phyloP scores from a whole-genome alignment of 192 early-diverging fungal genomes.

The Umbelopsis sp. region DNA sequence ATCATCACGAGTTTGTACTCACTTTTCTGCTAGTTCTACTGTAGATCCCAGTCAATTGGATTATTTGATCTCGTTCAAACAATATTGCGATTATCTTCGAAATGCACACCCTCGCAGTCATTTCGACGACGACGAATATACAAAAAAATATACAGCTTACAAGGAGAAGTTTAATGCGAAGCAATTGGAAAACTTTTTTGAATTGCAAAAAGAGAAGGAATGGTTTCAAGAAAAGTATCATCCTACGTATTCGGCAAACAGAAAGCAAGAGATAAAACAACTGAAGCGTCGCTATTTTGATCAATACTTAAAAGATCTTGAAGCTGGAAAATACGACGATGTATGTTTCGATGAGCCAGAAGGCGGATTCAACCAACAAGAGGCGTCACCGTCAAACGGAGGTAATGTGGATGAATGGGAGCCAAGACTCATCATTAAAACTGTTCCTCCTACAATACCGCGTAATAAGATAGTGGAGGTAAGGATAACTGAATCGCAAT shows the following conservation, averaged over 20 bases:
- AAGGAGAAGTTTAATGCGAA: slow-evolving; percentile 74
- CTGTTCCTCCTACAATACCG: slow-evolving; percentile 70
- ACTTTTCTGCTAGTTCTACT: slow-evolving; percentile 28
- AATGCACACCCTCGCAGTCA: slow-evolving; percentile 59
- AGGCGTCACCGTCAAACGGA: neutral
- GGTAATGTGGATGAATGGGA: slow-evolving; percentile 29
- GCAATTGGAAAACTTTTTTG: slow-evolving; percentile 75
- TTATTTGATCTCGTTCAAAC: slow-evolving; percentile 74
- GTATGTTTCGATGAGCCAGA: slow-evolving; percentile 58
- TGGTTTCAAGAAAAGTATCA: slow-evolving; percentile 97
- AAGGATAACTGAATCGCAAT: slow-evolving; percentile 25
- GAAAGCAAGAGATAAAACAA: slow-evolving; percentile 51
- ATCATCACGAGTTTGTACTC: neutral
- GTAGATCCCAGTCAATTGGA: slow-evolving; percentile 79
- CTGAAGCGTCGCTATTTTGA: slow-evolving; percentile 60
- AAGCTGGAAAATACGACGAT: slow-evolving; percentile 70
- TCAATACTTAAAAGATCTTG: slow-evolving; percentile 67
- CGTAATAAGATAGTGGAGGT: slow-evolving; percentile 69
- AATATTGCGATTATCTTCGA: slow-evolving; percentile 72
- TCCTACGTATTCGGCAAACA: slow-evolving; percentile 64
- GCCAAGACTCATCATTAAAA: slow-evolving; percentile 76
- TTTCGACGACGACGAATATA: slow-evolving; percentile 78
- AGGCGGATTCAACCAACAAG: neutral
- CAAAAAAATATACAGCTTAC: slow-evolving; percentile 81
- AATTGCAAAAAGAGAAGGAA: slow-evolving; percentile 75